Base-by-base conservation (phyloP, 2,329 filamentous ascomycete genomes). In the Colletotrichum tofieldiae region DNA sequence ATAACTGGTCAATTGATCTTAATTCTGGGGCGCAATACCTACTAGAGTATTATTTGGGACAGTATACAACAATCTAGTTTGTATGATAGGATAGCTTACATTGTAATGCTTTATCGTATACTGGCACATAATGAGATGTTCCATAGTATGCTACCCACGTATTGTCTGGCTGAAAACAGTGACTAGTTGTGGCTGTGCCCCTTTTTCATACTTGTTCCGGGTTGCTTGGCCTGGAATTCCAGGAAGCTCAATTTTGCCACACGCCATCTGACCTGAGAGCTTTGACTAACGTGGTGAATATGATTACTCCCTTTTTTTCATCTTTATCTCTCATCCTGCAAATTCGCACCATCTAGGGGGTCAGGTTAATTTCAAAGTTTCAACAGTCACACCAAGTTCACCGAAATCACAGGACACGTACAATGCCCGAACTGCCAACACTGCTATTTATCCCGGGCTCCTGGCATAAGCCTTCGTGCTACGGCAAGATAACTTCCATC, bases 401-500 rank as follows among this genome's bases (percentile, higher is more conserved):
- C 14, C 14, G 41, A 43, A 16, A 43, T 14, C 16, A 43, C 41
- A 20, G 41, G 18, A 47, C 26, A 12, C 29, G 2, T 29, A 35
- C 9, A 47, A 63, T 63, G 60, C 32, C 43, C 45, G 11, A 29
- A 3, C 14, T 20, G 6, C 61, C 61, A 9, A 64, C 61, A 4
- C 47, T 64, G 5, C 29, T 64, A n/a, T 64, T 64, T 32, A 32
- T 64, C 35, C 61, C 61, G 9, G 61, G 61, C 35, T 52, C 61
- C 35, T 64, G 61, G 61, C 61, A 64, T 37, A 52, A 52, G 45
- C 61, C 61, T 26, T 32, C 32, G 8, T 52, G 35, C 61, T 64
- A 52, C 18, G 35, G 29, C 47, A 39, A 43, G 35, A 35, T 52
- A n/a, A 64, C 45, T 26, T 41, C 29, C n/a, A 20, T 35, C 32